Conservation (phyloP, 805 yeast species). For the Wickerhamiella bombiphila region DNA sequence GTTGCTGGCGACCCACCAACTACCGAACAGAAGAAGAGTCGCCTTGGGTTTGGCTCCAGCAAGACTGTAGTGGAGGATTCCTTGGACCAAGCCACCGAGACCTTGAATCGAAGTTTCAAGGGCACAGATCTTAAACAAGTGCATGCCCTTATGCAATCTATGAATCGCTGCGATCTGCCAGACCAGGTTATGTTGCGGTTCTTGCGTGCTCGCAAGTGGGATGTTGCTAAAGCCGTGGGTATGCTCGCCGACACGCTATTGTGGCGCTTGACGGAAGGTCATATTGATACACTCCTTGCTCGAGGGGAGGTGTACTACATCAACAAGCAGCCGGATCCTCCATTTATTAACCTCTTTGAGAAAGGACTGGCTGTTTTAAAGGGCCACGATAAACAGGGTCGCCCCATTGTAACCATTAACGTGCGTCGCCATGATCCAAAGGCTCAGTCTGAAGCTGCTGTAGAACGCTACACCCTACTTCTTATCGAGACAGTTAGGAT, state of each 20-base stretch:
- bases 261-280: constrained; percentile 56
- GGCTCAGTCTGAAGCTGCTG: constrained; percentile 54
- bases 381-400: constrained; percentile 56
- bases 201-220: constrained; percentile 78
- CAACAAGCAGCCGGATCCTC: constrained; percentile 30
- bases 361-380: constrained; percentile 56
- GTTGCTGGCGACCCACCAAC: constrained; percentile 17
- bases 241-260: constrained; percentile 62
- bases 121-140: constrained; percentile 38
- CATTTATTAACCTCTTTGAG: constrained; percentile 36
- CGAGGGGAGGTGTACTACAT: constrained; percentile 59
- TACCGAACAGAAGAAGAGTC: constrained; percentile 18
- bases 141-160: constrained; percentile 39
- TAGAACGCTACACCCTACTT: constrained; percentile 59
- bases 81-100: constrained; percentile 16
- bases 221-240: constrained; percentile 46
- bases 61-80: constrained; percentile 9
- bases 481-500: constrained; percentile 74
- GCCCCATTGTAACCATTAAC: constrained; percentile 72
- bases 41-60: constrained; percentile 15
- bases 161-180: constrained; percentile 62
- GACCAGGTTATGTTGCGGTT: constrained; percentile 68
- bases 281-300: constrained; percentile 45
- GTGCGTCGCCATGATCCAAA: constrained; percentile 60
- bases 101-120: constrained; percentile 35